Percentiles rank a stretch among this genome's conserved stretches.
These are phyloP conservation scores for Chimonanthus salicifolius DNA, from an alignment of 164 flowering plant species.

Conservation along the genomic window DNA sequence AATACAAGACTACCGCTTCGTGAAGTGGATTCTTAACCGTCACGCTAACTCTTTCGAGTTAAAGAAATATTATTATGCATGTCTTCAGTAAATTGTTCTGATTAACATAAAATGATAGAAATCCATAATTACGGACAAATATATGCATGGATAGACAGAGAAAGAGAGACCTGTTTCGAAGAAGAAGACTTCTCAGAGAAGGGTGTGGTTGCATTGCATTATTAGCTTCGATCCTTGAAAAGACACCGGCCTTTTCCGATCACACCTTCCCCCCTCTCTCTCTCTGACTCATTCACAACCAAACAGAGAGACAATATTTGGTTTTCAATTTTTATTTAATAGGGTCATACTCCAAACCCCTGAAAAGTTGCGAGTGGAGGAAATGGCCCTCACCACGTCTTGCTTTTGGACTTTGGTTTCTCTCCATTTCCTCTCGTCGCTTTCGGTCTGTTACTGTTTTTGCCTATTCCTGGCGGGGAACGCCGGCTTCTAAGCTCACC, in stretches of 20 bases:
- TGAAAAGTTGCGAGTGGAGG: not conserved
- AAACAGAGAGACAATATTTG: too few species aligned
- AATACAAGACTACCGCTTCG: too few species aligned
- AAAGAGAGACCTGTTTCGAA: slow-evolving; percentile 6
- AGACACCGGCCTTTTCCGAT: slow-evolving; percentile 8
- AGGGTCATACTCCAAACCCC: not conserved
- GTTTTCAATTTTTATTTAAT: not conserved
- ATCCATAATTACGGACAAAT: not conserved
- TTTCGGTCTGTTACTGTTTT: slow-evolving; percentile 3
- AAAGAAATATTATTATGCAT: not conserved
- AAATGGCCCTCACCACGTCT: not conserved
- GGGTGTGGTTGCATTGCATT: not conserved
- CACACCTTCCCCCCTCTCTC: slow-evolving; percentile 2
- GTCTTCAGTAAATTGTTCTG: not conserved
- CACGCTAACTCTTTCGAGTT: too few species aligned
- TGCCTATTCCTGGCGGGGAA: slow-evolving; percentile 4
- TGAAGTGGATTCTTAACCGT: too few species aligned
- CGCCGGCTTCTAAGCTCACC: not conserved
- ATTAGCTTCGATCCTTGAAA: not conserved
- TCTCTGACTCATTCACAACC: not conserved
- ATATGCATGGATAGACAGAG: not conserved
- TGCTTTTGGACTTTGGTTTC: not conserved
- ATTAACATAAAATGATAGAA: too few species aligned
- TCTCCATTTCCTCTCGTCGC: not conserved
- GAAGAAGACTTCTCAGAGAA: not conserved